Evolutionary conservation across 352 stramenopile species (phyloP).

Genomic region (Globisporangium carolinianum): DNA sequence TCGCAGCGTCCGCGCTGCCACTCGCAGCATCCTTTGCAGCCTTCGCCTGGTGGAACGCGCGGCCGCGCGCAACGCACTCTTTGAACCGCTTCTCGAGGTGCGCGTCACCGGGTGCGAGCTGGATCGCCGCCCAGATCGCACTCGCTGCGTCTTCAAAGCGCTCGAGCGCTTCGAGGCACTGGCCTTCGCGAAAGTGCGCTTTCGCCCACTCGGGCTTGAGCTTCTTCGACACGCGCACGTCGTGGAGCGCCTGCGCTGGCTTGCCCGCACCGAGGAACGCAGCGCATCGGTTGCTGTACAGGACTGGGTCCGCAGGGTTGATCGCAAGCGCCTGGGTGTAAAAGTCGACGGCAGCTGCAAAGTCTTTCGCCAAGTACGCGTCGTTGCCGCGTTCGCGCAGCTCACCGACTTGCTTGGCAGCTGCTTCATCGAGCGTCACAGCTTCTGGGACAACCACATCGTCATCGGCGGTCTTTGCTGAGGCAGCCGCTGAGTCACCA

Average conservation of each 20-base stretch:
- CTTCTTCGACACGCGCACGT: constrained; percentile 77
- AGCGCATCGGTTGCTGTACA: constrained; percentile 83
- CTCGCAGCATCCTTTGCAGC: constrained; percentile 15
- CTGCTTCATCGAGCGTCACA: constrained; percentile 30
- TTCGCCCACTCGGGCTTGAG: constrained; percentile 80
- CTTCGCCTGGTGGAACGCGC: constrained; percentile 51
- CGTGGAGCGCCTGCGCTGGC: constrained; percentile 59
- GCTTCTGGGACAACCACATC: constrained; percentile 39
- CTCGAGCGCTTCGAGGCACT: constrained; percentile 70
- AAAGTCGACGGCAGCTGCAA: constrained; percentile 28
- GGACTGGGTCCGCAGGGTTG: constrained; percentile 42
- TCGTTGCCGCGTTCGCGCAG: constrained; percentile 71
- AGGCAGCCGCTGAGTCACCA: constrained; percentile 13
- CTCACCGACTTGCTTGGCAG: constrained; percentile 27
- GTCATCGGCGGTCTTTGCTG: constrained; percentile 21
- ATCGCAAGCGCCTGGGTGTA: constrained; percentile 66
- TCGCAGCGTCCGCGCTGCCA: too few relatives aligned
- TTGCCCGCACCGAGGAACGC: constrained; percentile 50
- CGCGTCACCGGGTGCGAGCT: constrained; percentile 65
- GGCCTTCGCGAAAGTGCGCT: constrained; percentile 75
- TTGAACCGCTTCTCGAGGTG: constrained; percentile 79
- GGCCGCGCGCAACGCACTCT: constrained; percentile 65
- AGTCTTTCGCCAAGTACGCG: constrained; percentile 65
- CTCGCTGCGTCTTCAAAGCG: constrained; percentile 70
- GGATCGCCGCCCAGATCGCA: constrained; percentile 68